These are phyloP conservation scores for Dothistroma septosporum DNA, from an alignment of 2,329 filamentous ascomycete species.

Conservation along the genomic window DNA sequence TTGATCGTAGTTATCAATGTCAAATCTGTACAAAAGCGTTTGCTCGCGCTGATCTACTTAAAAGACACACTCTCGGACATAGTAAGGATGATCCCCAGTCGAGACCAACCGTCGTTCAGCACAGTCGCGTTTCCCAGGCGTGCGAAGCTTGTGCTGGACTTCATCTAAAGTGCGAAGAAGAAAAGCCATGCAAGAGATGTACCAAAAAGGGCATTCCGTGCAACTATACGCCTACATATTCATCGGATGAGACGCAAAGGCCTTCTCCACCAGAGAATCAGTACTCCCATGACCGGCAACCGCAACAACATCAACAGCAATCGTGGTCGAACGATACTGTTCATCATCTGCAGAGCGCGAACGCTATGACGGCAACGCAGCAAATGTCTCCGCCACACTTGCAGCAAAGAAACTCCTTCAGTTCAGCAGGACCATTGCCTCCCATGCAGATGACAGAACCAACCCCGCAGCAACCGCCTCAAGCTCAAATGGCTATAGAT, in stretches of 20 bases:
- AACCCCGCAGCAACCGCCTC: constrained; percentile 14
- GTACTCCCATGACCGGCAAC: constrained; percentile 13
- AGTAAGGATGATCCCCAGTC: constrained; percentile 33
- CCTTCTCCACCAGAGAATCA: constrained; percentile 17
- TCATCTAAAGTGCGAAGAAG: constrained; percentile 53
- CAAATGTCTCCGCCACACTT: constrained; percentile 23
- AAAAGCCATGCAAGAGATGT: constrained; percentile 52
- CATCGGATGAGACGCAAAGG: constrained; percentile 21
- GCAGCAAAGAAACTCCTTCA: constrained; percentile 22
- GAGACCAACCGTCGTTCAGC: constrained; percentile 31
- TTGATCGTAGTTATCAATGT: constrained; percentile 29
- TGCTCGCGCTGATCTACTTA: constrained; percentile 48
- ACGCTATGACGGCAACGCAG: constrained; percentile 25
- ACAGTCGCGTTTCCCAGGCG: constrained; percentile 46
- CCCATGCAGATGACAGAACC: constrained; percentile 26
- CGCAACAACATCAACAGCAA: constrained; percentile 21
- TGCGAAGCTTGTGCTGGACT: constrained; percentile 51
- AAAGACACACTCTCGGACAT: constrained; percentile 48
- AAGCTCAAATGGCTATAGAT: constrained; percentile 25
- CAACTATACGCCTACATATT: constrained; percentile 30
- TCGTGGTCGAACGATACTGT: constrained; percentile 13
- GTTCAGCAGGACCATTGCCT: constrained; percentile 15
- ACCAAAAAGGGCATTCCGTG: constrained; percentile 48
- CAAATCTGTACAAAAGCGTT: constrained; percentile 46
- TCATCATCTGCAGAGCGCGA: constrained; percentile 16